These are phyloP conservation scores for Rhizopus delemar DNA, from an alignment of 371 early-diverging fungal species.

Conservation along the genomic window DNA sequence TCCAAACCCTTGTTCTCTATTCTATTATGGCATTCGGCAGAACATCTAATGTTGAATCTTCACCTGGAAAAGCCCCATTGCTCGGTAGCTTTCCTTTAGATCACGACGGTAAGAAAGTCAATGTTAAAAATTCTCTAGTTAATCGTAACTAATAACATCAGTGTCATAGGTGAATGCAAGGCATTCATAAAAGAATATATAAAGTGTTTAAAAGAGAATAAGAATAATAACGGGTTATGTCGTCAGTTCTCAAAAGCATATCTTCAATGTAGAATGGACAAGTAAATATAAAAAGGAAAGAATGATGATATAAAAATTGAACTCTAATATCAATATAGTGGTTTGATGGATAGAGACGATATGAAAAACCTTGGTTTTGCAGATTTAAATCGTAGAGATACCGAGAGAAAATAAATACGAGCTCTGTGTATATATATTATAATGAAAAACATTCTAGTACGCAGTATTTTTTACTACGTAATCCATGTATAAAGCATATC, in stretches of 20 bases:
- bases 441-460: neutral
- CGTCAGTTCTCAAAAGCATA: constrained; percentile 70
- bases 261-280: constrained; percentile 83
- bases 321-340: constrained; percentile 34
- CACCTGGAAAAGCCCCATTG: constrained; percentile 70
- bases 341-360: constrained; percentile 71
- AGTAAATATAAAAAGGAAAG: constrained; percentile 40
- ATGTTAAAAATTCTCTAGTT: neutral
- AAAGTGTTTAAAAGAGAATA: constrained; percentile 69
- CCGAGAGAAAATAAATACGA: constrained; percentile 1
- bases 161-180: constrained; percentile 70
- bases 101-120: constrained; percentile 55
- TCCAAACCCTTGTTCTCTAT: neutral
- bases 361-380: constrained; percentile 74
- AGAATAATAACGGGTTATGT: constrained; percentile 68
- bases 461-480: constrained; percentile 34
- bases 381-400: constrained; percentile 22
- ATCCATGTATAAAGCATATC: constrained; percentile 49
- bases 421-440: constrained; percentile 1
- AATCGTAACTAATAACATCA: neutral
- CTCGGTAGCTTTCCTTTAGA: constrained; percentile 83
- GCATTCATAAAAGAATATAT: constrained; percentile 72
- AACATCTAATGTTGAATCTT: constrained; percentile 61
- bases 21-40: constrained; percentile 64
- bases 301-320: neutral